Percentiles rank a stretch among this genome's conserved stretches.
Conservation (phyloP, 345 rosid genomes). For the Eucalyptus lansdowneana region DNA sequence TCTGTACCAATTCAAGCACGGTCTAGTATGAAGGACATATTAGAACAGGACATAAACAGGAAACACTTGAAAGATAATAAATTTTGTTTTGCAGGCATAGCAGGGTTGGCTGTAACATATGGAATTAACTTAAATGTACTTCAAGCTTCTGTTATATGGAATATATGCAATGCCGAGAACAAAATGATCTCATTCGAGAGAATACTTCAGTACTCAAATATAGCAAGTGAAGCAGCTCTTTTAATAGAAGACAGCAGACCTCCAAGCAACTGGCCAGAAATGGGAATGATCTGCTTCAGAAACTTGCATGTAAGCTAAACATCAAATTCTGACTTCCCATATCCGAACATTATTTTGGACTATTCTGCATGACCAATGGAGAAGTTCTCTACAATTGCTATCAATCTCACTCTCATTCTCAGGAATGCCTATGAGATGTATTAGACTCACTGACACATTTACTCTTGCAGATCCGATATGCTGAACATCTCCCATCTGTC, state of each 20-base stretch:
- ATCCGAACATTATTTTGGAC: background rate
- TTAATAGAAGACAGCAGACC: slow-evolving; percentile 47
- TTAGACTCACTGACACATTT: background rate
- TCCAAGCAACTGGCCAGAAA: slow-evolving; percentile 71
- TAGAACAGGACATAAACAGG: background rate
- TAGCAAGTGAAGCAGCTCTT: slow-evolving; percentile 70
- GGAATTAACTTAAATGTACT: slow-evolving; percentile 80
- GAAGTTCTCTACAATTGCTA: background rate
- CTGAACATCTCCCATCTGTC: slow-evolving; percentile 86
- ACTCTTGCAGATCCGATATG: slow-evolving; percentile 63
- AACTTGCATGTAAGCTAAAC: slow-evolving; percentile 47
- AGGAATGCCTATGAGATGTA: background rate
- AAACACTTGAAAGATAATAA: background rate
- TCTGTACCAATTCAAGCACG: background rate
- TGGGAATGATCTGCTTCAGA: slow-evolving; percentile 61
- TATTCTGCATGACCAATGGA: background rate
- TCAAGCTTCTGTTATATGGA: slow-evolving; percentile 88
- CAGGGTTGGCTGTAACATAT: slow-evolving; percentile 89
- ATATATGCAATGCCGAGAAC: slow-evolving; percentile 85
- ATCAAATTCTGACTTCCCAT: background rate
- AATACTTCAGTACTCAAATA: slow-evolving; percentile 71
- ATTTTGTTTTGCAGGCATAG: slow-evolving; percentile 47
- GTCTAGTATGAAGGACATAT: background rate
- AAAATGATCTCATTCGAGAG: slow-evolving; percentile 92
- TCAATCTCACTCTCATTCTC: background rate